Conservation (phyloP, 2,329 filamentous ascomycete genomes). For the Ophiocordyceps unilateralis region DNA sequence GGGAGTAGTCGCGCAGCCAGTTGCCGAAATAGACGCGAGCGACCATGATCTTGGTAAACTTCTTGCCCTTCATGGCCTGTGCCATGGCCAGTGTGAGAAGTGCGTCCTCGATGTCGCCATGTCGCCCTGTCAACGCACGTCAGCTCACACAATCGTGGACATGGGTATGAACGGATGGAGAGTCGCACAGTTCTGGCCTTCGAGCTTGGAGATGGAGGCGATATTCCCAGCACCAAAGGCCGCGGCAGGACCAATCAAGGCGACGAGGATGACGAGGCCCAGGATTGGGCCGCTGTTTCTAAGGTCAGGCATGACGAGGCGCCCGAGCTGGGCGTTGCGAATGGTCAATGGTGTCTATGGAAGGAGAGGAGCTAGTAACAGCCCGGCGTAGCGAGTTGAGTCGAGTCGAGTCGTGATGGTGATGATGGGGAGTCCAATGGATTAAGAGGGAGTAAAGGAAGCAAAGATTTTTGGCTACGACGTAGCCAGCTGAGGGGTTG, state of each 20-base stretch:
- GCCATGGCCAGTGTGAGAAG: constrained; percentile 54
- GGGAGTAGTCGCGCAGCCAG: constrained; percentile 85
- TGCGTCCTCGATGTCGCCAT: constrained; percentile 87
- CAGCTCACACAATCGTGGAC: neutral
- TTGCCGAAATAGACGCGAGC: constrained; percentile 92
- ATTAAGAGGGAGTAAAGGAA: neutral
- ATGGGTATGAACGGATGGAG: neutral
- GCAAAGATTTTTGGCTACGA: neutral
- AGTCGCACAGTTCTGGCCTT: constrained; percentile 61
- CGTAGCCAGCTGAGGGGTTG: neutral
- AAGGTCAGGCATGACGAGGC: constrained; percentile 25
- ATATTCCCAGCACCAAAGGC: constrained; percentile 87
- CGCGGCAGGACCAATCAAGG: constrained; percentile 48
- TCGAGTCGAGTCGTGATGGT: too few relatives aligned
- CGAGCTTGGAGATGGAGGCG: constrained; percentile 60
- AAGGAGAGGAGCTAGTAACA: neutral
- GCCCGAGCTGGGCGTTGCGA: neutral
- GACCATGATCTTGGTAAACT: constrained; percentile 76
- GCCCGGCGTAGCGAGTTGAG: neutral
- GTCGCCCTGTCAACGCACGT: constrained; percentile 38
- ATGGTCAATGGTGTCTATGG: neutral
- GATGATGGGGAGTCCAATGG: neutral
- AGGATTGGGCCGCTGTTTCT: constrained; percentile 33
- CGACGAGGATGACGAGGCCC: constrained; percentile 43
- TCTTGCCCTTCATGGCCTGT: constrained; percentile 42